phyloP scores from a whole-genome alignment of 2,329 filamentous ascomycete species.

The Fusarium sp. region DNA sequence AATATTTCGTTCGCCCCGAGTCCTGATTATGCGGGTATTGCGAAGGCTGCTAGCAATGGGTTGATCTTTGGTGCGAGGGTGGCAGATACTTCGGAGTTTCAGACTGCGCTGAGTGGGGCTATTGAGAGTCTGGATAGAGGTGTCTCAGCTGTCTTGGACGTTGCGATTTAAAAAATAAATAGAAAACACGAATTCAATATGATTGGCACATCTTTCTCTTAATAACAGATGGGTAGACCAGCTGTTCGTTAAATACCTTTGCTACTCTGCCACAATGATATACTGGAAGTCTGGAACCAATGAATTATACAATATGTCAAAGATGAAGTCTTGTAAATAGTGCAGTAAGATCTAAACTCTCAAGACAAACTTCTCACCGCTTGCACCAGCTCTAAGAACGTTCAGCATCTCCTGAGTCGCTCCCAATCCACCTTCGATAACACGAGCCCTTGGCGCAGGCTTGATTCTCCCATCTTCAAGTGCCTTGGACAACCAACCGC shows the following conservation, averaged over 20 bases:
- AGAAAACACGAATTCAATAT: neutral
- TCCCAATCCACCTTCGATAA: neutral
- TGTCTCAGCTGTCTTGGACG: slow-evolving; percentile 7
- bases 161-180: neutral
- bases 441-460: neutral
- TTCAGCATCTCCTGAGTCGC: neutral
- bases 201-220: neutral
- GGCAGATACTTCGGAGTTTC: neutral
- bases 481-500: neutral
- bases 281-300: no score
- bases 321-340: no score
- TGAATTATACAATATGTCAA: no score
- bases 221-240: no score
- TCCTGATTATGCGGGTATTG: slow-evolving; percentile 17
- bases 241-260: no score
- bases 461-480: neutral
- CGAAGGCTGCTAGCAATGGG: neutral
- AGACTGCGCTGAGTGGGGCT: neutral
- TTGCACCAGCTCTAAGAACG: neutral
- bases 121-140: slow-evolving; percentile 6
- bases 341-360: neutral
- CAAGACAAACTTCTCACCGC: neutral
- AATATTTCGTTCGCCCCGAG: slow-evolving; percentile 18
- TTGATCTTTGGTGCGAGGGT: slow-evolving; percentile 1
- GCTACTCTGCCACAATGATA: no score